phyloP scores from a whole-genome alignment of 495 filamentous ascomycete genomes.

The Tuber umbilicatum region DNA sequence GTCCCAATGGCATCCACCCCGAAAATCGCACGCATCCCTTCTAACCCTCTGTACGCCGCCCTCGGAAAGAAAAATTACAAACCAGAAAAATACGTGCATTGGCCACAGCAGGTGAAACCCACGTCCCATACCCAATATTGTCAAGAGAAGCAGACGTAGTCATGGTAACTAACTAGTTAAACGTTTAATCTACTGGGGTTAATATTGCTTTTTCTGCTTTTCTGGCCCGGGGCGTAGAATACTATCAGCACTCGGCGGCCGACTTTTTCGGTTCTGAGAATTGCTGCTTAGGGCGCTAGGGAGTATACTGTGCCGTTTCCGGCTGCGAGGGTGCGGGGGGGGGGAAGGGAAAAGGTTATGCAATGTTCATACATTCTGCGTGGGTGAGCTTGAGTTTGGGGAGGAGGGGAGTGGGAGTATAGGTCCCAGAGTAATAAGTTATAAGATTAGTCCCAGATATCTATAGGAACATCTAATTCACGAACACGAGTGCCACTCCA shows the following conservation, averaged over 20 bases:
- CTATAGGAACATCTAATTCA: slow-evolving; percentile 76
- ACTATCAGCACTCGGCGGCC: slow-evolving; percentile 68
- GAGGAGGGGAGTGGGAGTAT: slow-evolving; percentile 67
- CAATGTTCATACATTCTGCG: slow-evolving; percentile 47
- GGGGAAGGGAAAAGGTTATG: slow-evolving; percentile 49
- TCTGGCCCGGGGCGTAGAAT: slow-evolving; percentile 64
- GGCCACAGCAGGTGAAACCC: too few species aligned
- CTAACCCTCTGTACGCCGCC: too few species aligned
- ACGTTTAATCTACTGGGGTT: too few species aligned
- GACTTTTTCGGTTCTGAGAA: slow-evolving; percentile 63
- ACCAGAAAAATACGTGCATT: too few species aligned
- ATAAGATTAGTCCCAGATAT: slow-evolving; percentile 49
- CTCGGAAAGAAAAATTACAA: too few species aligned
- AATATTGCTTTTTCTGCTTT: too few species aligned
- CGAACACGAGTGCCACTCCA: slow-evolving; percentile 61
- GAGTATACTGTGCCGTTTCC: slow-evolving; percentile 66
- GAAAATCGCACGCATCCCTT: too few species aligned
- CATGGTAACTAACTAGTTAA: too few species aligned
- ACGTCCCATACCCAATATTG: too few species aligned
- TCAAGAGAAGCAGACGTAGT: too few species aligned
- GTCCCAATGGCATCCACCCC: too few species aligned
- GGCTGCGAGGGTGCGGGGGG: slow-evolving; percentile 61
- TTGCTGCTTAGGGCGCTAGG: slow-evolving; percentile 62
- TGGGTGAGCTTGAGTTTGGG: slow-evolving; percentile 53
- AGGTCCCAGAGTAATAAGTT: too few species aligned